These are phyloP conservation scores for Paspalum vaginatum DNA, from an alignment of 176 grass and related monocot species.

Conservation along the genomic window DNA sequence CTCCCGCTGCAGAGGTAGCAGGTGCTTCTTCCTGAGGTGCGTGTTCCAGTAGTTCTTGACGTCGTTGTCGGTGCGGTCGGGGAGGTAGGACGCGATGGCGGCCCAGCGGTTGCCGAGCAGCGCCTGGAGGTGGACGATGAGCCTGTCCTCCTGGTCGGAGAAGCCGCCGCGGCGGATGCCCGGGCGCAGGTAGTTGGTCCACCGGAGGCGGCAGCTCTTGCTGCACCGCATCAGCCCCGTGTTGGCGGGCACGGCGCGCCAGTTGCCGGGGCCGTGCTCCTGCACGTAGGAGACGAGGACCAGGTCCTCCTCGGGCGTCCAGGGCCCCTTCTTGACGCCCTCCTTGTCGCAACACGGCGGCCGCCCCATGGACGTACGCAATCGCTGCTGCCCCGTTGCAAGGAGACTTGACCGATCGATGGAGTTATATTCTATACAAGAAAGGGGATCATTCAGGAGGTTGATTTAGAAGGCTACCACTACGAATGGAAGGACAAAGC, in stretches of 20 bases:
- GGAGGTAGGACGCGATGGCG: constrained; percentile 79
- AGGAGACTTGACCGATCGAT: too few species aligned
- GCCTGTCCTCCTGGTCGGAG: constrained; percentile 67
- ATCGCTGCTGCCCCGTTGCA: not conserved
- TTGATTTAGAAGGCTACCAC: too few species aligned
- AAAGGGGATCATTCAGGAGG: too few species aligned
- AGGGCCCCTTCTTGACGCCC: constrained; percentile 83
- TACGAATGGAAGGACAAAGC: too few species aligned
- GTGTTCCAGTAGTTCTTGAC: constrained; percentile 93
- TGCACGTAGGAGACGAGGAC: constrained; percentile 80
- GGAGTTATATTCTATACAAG: too few species aligned
- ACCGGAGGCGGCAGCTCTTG: constrained; percentile 89
- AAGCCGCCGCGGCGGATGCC: constrained; percentile 81
- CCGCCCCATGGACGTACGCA: constrained; percentile 50
- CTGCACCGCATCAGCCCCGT: constrained; percentile 73
- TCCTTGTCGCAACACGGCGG: constrained; percentile 68
- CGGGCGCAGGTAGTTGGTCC: constrained; percentile 86
- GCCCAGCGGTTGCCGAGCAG: constrained; percentile 93
- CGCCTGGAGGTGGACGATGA: constrained; percentile 86
- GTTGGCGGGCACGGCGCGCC: constrained; percentile 61
- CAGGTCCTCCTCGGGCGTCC: constrained; percentile 89
- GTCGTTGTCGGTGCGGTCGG: constrained; percentile 79
- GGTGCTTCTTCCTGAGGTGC: constrained; percentile 65
- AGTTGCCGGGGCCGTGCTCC: constrained; percentile 78
- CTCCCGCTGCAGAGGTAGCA: not conserved